These are phyloP conservation scores for Claviceps sorghi DNA, from an alignment of 2,329 filamentous ascomycete genomes.

Conservation along the genomic window DNA sequence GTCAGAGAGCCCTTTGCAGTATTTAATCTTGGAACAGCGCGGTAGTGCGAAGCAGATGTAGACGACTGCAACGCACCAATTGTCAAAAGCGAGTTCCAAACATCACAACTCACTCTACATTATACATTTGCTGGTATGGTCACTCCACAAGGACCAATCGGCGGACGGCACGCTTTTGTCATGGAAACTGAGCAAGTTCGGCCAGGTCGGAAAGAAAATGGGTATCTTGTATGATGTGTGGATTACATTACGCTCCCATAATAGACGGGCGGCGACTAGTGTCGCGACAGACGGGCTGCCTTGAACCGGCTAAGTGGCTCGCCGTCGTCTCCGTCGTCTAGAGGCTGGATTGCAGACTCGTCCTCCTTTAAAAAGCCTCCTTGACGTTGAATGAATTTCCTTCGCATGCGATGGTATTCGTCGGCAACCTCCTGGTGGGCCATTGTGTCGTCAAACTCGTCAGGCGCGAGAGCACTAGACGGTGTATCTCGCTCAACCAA, in stretches of 20 bases:
- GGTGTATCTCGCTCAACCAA: constrained; percentile 39
- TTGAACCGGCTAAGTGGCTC: constrained; percentile 59
- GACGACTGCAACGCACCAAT: constrained; percentile 37
- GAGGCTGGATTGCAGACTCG: constrained; percentile 49
- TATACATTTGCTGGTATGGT: constrained; percentile 1
- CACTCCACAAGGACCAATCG: background rate
- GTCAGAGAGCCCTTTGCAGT: constrained; percentile 46
- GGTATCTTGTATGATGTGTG: background rate
- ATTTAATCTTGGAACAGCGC: constrained; percentile 41
- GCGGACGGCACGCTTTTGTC: background rate
- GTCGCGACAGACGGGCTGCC: constrained; percentile 47
- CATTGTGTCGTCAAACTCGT: constrained; percentile 55
- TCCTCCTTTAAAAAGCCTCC: constrained; percentile 68
- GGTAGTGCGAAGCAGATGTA: constrained; percentile 39
- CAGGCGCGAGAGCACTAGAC: constrained; percentile 24
- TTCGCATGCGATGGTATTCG: constrained; percentile 72
- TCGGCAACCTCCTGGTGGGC: constrained; percentile 64
- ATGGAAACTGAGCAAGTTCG: background rate
- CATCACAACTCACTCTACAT: background rate
- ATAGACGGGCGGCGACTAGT: constrained; percentile 18
- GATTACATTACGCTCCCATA: constrained; percentile 1
- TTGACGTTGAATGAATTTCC: constrained; percentile 66
- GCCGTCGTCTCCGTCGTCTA: constrained; percentile 52
- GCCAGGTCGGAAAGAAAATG: background rate
- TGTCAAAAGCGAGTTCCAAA: constrained; percentile 27